These are phyloP conservation scores for Leccinum olivaceopallidum DNA, from an alignment of 768 basidiomycete genomes.

Conservation along the genomic window DNA sequence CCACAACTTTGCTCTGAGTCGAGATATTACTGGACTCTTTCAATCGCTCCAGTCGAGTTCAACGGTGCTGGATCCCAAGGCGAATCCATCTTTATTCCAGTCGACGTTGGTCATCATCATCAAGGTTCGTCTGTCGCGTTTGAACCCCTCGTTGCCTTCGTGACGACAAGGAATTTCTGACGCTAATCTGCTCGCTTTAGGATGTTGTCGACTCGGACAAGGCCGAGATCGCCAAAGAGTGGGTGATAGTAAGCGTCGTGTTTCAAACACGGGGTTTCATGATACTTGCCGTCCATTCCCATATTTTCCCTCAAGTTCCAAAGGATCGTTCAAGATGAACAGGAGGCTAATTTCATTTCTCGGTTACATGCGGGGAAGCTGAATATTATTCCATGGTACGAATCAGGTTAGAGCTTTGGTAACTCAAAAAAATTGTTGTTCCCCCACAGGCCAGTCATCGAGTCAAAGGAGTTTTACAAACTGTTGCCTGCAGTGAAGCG, in stretches of 20 bases:
- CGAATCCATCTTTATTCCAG: constrained; percentile 59
- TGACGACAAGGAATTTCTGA: not conserved
- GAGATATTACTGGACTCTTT: constrained; percentile 61
- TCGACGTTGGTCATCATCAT: constrained; percentile 63
- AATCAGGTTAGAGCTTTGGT: not conserved
- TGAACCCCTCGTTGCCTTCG: not conserved
- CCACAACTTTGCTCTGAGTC: constrained; percentile 62
- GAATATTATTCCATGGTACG: constrained; percentile 58
- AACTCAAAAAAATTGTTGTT: not conserved
- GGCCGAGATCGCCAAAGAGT: constrained; percentile 59
- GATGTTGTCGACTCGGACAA: constrained; percentile 66
- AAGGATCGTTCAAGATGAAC: constrained; percentile 62
- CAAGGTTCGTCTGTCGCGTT: constrained; percentile 40
- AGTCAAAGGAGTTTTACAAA: constrained; percentile 58
- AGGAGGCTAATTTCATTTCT: constrained; percentile 62
- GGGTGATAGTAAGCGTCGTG: constrained; percentile 13
- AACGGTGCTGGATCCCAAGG: constrained; percentile 54
- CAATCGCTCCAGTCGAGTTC: constrained; percentile 63
- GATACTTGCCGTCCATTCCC: not conserved
- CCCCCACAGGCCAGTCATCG: constrained; percentile 51
- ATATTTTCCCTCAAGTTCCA: constrained; percentile 61
- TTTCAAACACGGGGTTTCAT: not conserved
- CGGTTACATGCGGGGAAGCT: constrained; percentile 56
- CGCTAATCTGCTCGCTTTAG: constrained; percentile 28
- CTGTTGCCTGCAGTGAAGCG: constrained; percentile 51